Percentiles rank a stretch among this genome's conserved stretches.
Evolutionary conservation across 805 yeast species (phyloP).

Genomic region (Starmera quercuum): DNA sequence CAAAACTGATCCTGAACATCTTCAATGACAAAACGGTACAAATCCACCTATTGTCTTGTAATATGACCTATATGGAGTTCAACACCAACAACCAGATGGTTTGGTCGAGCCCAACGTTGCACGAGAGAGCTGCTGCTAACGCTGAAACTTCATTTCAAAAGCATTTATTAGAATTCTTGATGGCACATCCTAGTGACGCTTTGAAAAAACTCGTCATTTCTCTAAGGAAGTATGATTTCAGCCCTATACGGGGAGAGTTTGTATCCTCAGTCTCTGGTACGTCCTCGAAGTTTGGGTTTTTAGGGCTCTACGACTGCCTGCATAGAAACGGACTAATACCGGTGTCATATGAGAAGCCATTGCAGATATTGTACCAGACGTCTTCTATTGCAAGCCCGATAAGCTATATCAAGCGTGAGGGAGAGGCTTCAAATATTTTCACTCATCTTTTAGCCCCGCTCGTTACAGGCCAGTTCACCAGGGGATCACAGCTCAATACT

Average conservation of each 20-base stretch:
- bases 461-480: slow-evolving; percentile 3
- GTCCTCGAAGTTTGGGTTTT: slow-evolving; percentile 21
- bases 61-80: slow-evolving; percentile 48
- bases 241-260: slow-evolving; percentile 40
- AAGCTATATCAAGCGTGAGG: background rate
- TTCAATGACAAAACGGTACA: slow-evolving; percentile 38
- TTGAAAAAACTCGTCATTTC: slow-evolving; percentile 21
- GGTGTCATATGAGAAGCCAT: background rate
- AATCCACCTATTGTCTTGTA: slow-evolving; percentile 52
- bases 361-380: slow-evolving; percentile 25
- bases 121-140: background rate
- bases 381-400: slow-evolving; percentile 21
- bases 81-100: slow-evolving; percentile 54
- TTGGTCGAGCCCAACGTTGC: slow-evolving; percentile 47
- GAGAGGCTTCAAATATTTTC: slow-evolving; percentile 11
- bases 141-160: slow-evolving; percentile 29
- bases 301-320: slow-evolving; percentile 15
- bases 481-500: background rate
- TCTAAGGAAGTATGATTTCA: slow-evolving; percentile 35
- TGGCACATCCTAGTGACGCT: slow-evolving; percentile 28
- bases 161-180: slow-evolving; percentile 37
- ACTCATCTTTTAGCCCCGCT: slow-evolving; percentile 18
- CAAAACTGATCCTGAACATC: slow-evolving; percentile 58
- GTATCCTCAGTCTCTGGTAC: slow-evolving; percentile 49
- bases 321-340: slow-evolving; percentile 9